Evolutionary conservation across 1,139 yeast genomes (phyloP), one percentile per base, ranked within the genome.

Genomic region (Kodamaea plutei): DNA sequence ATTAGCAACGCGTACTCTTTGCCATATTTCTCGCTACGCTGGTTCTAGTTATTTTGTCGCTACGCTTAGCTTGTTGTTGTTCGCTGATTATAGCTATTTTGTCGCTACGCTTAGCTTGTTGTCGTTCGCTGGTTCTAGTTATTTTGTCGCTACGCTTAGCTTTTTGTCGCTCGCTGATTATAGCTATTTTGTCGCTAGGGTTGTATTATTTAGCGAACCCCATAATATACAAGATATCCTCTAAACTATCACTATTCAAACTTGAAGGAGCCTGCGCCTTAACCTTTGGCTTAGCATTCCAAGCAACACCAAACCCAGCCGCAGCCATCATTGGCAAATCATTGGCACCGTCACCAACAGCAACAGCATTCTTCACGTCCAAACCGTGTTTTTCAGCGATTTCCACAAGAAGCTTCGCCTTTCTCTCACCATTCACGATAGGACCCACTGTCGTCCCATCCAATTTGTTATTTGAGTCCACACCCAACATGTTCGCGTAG

Each of bases 301-400:
- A 93, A 0, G 98, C 98, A 37, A 93, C 70, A 12, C 98, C 98
- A 54, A 79, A 84, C 0, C 98, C 97, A 2, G 96, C 96, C 12
- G 62, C 76, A 3, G 68, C 73, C 97, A 93, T 91, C 89, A 94
- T 94, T 25, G 76, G 75, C 52, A 93, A 66, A 58, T 93, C 99
- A 49, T 93, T 93, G 15, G 97, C 95, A 19, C 98, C 98, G 54
- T 93, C 98, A 18, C 99, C 99, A 22, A 93, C 85, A 23, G 97
- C 97, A 29, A 85, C 81, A 0, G 81, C 76, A 11, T 69, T 54
- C 25, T 56, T 58, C 4, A 82, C 61, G 16, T 75, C 76, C 19
- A 89, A 69, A 4, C 58, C 58, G 43, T 84, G 87, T 34, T 70
- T 71, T 3, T 54, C 44, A 1, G 96, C 93, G 25, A 91, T 76